Conservation (phyloP, 352 stramenopile genomes). For the Phytophthora boehmeriae region DNA sequence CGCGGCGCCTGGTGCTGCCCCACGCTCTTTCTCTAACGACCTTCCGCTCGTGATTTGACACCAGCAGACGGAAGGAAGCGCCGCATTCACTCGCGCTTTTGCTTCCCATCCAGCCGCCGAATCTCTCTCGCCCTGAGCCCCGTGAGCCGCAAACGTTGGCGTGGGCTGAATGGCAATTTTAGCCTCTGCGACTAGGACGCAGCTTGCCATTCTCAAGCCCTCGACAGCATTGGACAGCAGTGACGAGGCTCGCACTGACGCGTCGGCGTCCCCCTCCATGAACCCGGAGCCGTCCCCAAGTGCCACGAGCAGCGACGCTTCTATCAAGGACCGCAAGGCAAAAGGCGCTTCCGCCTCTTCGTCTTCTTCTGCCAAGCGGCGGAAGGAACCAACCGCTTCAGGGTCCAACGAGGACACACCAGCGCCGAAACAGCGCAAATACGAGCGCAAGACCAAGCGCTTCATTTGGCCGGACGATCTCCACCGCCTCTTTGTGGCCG, state of each 20-base stretch:
- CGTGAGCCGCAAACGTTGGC: conserved; percentile 10
- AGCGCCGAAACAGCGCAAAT: conserved; percentile 72
- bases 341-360: not conserved
- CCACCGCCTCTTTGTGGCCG: conserved; percentile 86
- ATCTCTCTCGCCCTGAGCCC: conserved; percentile 15
- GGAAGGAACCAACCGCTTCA: conserved; percentile 18
- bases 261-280: conserved; percentile 39
- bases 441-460: conserved; percentile 88
- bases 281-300: conserved; percentile 23
- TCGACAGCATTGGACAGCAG: conserved; percentile 34
- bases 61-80: conserved; percentile 17
- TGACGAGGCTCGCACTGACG: conserved; percentile 44
- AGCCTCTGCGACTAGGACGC: conserved; percentile 21
- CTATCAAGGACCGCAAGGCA: conserved; percentile 9
- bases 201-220: conserved; percentile 29
- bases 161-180: conserved; percentile 41
- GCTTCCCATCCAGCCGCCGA: conserved; percentile 30
- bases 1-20: not conserved
- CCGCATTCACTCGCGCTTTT: conserved; percentile 26
- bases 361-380: conserved; percentile 18
- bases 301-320: conserved; percentile 15
- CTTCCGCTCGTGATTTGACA: conserved; percentile 25
- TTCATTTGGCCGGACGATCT: conserved; percentile 91
- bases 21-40: conserved; percentile 20
- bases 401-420: conserved; percentile 18